Conservation (phyloP, 1,284 basidiomycete species). For the Cutaneotrichosporon dermatis region DNA sequence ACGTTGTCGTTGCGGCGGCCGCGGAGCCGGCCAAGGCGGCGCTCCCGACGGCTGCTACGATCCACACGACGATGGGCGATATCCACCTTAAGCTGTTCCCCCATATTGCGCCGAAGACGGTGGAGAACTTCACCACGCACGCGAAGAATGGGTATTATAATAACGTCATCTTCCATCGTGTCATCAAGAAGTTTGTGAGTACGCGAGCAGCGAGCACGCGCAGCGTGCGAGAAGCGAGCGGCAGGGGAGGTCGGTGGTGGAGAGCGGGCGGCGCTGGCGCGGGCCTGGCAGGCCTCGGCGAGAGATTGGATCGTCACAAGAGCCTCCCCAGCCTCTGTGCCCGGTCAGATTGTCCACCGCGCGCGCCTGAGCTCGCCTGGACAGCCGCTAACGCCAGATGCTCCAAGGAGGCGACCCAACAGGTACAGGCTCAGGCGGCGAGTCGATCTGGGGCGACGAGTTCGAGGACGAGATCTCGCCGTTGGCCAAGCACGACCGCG, state of each 20-base stretch:
- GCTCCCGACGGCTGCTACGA: slow-evolving; percentile 59
- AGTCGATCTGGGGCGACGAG: slow-evolving; percentile 85
- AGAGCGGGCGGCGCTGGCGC: too few species aligned
- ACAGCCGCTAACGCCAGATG: slow-evolving; percentile 56
- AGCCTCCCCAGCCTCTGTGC: too few species aligned
- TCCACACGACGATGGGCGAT: slow-evolving; percentile 94
- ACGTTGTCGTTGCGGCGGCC: slow-evolving; percentile 59
- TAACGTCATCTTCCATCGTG: slow-evolving; percentile 90
- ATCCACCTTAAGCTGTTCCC: slow-evolving; percentile 89
- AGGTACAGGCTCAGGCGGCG: slow-evolving; percentile 78
- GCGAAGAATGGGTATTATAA: slow-evolving; percentile 88
- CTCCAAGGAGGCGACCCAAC: slow-evolving; percentile 92
- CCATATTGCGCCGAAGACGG: slow-evolving; percentile 83
- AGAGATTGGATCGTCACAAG: too few species aligned
- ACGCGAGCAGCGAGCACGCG: too few species aligned
- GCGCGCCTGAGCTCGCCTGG: too few species aligned
- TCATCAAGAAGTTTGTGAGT: slow-evolving; percentile 87
- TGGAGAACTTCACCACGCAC: slow-evolving; percentile 96
- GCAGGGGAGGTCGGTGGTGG: too few species aligned
- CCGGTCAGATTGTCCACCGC: too few species aligned
- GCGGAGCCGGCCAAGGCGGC: slow-evolving; percentile 60
- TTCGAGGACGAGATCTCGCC: slow-evolving; percentile 96
- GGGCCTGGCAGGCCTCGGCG: too few species aligned
- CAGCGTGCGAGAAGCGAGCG: too few species aligned
- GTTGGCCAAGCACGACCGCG: slow-evolving; percentile 85